Base-by-base conservation (phyloP, 176 grass and related monocot genomes). In the Leersia perrieri region DNA sequence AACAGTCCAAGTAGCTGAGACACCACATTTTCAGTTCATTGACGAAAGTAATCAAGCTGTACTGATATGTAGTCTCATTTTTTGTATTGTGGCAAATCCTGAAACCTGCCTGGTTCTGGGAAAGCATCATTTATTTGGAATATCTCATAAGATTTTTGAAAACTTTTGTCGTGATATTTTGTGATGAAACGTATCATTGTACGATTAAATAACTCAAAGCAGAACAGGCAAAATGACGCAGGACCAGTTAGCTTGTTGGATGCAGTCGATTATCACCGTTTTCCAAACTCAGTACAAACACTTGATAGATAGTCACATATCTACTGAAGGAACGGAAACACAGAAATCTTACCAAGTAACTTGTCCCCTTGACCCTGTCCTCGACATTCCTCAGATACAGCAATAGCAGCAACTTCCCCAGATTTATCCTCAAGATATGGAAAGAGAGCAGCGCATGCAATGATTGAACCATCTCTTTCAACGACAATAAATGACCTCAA, bases 321-420 rank as follows among this genome's bases (percentile, higher is more conserved):
- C 22, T 41, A 32, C 39, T 64, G n/a, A 49, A 31, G 12, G 25
- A 79, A 70, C 51, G 20, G 73, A 51, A 68, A 42, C 68, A 33
- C 66, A 80, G 25, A 39, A 68, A 31, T 27, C 53, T 32, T 94
- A 98, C 95, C 95, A 10, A 98, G 92, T 39, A 98, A 88, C 80
- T 98, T 98, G 75, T 98, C 95, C 64, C 95, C 95, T 94, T 98
- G 95, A 72, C 92, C 95, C 66, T 91, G 84, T 57, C 95, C 92
- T 57, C 95, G 95, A 39, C 95, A 98, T 83, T 98, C 95, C 77
- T 93, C 92, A 83, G 95, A 94, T 34, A 94, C 95, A 70, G 92
- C 92, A 75, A 98, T 85, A 80, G 95, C 92, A 82, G 95, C 92
- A 80, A 98, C 92, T 87, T 98, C 95, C 15, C 92, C 95, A 58